These are phyloP conservation scores for Bifiguratus adelaidae DNA, from an alignment of 192 early-diverging fungal genomes.

Conservation along the genomic window DNA sequence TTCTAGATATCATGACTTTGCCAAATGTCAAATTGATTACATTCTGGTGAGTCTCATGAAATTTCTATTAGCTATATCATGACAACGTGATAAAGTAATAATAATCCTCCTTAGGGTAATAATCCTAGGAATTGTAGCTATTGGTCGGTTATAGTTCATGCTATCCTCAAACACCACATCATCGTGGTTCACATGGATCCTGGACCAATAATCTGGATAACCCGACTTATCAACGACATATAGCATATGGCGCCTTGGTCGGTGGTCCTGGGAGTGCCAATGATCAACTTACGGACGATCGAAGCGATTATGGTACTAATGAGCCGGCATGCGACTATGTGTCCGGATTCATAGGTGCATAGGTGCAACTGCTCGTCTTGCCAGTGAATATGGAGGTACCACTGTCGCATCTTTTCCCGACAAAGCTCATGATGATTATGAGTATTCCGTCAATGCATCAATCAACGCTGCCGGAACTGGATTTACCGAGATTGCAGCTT, in stretches of 20 bases:
- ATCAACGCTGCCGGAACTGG: neutral
- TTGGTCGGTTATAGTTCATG: neutral
- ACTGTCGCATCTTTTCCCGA: neutral
- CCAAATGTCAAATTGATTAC: constrained; percentile 4
- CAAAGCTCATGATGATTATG: constrained; percentile 1
- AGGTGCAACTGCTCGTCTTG: constrained; percentile 2
- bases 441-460: neutral
- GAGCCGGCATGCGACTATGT: neutral
- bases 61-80: neutral
- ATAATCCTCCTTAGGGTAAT: neutral
- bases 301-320: neutral
- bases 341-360: neutral
- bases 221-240: constrained; percentile 1
- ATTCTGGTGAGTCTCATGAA: neutral
- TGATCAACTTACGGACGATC: constrained; percentile 1
- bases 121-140: constrained; percentile 1
- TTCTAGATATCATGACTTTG: constrained; percentile 2
- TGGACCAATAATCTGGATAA: neutral
- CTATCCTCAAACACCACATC: constrained; percentile 1
- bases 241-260: neutral
- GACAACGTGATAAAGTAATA: neutral
- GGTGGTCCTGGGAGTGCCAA: neutral
- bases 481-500: neutral
- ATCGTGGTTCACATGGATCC: neutral
- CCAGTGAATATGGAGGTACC: neutral